Base-by-base conservation (phyloP, 768 basidiomycete species). In the Auriscalpium microsporum region DNA sequence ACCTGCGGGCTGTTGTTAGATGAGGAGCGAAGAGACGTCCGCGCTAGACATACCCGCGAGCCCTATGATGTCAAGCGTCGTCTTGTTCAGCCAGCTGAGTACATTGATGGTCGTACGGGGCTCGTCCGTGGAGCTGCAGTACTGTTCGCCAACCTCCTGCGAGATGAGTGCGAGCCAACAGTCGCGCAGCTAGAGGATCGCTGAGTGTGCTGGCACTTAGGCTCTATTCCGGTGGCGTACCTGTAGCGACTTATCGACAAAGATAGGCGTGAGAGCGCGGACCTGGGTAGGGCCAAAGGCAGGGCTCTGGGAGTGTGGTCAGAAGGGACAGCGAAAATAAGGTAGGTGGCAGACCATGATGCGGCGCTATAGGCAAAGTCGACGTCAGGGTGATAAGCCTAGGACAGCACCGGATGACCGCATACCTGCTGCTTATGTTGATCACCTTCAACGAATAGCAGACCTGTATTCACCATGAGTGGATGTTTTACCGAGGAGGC, bases 1-100 rank as follows among this genome's bases (percentile, higher is more conserved):
- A 16, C 75, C 74, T 76, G 38, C 6, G 8, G 23, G n/a, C 19
- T 2, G 28, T 28, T 28, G 28, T 28, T 4, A 28, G 28, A 7
- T 9, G 45, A 16, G 21, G 2, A 21, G 21, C 21, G 3, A 45
- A 1, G n/a, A 6, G 23, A 4, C 8, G 21, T 10, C n/a, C n/a
- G n/a, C n/a, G 21, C 8, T 21, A 19, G 10, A 38, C 35, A 16
- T 37, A 63, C 65, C 65, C 2, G 65, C 57, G 1, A 62, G 58
- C 11, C 65, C 65, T 53, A 66, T 66, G 33, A 65, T 56, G 45
- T 66, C 65, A 5, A 66, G 53, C 2, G 65, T 62, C 13, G 53
- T 54, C 50, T 52, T 59, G 47, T 54, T 62, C 10, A 66, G 45
- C 65, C 65, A 66, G 8, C 14, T 11, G 8, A 55, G 40, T 9